phyloP scores from a whole-genome alignment of 2,329 filamentous ascomycete species.

The Fusarium sp. region DNA sequence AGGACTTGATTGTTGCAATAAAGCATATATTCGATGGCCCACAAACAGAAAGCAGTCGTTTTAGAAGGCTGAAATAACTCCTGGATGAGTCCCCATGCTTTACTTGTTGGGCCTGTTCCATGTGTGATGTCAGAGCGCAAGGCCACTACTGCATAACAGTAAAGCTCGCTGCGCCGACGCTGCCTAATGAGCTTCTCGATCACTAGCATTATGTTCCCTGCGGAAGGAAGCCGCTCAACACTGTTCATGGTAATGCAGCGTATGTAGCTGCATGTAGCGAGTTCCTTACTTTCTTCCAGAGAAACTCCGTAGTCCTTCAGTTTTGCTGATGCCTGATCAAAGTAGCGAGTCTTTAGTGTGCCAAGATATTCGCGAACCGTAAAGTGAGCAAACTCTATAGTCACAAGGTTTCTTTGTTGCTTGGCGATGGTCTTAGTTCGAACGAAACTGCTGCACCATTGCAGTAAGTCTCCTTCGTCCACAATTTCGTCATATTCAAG shows the following conservation, averaged over 20 bases:
- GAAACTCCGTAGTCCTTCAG: not conserved
- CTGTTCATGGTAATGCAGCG: not conserved
- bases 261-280: not conserved
- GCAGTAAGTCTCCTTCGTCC: not conserved
- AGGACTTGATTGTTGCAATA: too few relatives aligned
- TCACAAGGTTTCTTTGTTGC: not conserved
- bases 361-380: not conserved
- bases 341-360: not conserved
- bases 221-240: not conserved
- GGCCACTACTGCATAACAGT: not conserved
- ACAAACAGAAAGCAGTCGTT: not conserved
- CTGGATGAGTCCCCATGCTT: not conserved
- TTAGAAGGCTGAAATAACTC: not conserved
- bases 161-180: not conserved
- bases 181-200: not conserved
- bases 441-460: conserved; percentile 1
- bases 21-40: not conserved
- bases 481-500: not conserved
- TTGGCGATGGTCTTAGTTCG: not conserved
- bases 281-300: not conserved
- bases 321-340: not conserved
- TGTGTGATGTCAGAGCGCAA: too few relatives aligned
- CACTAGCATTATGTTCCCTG: not conserved
- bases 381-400: conserved; percentile 1
- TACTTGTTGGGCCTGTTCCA: too few relatives aligned